Evolutionary conservation across 441 rosid genomes (phyloP).

Genomic region (Pelargonium australe): DNA sequence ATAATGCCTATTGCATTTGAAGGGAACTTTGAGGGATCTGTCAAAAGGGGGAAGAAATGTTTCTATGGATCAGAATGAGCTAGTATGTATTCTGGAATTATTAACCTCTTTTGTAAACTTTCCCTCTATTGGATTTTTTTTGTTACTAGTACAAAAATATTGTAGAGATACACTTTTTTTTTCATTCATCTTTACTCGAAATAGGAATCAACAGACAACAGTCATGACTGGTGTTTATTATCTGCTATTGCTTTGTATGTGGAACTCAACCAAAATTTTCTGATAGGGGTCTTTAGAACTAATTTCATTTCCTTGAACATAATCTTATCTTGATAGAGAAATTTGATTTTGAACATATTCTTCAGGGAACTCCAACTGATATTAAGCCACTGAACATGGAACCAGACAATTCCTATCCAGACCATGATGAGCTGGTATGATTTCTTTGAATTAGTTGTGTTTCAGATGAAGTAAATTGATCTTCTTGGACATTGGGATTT

Average conservation of each 20-base stretch:
- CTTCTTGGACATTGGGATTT: not conserved
- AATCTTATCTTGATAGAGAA: not conserved
- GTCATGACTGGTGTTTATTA: not conserved
- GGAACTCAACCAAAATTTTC: not conserved
- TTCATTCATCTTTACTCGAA: not conserved
- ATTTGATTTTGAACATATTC: conserved; percentile 8
- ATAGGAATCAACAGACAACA: not conserved
- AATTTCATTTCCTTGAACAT: not conserved
- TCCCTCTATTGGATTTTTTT: not conserved
- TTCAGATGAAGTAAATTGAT: not conserved
- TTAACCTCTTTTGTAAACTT: not conserved
- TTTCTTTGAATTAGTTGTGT: conserved; percentile 13
- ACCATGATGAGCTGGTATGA: conserved; percentile 37
- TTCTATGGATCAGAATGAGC: conserved; percentile 31
- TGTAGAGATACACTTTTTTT: not conserved
- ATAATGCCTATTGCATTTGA: conserved; percentile 17
- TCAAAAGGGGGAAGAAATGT: conserved; percentile 35
- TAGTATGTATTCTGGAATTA: conserved; percentile 25
- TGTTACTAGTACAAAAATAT: not conserved
- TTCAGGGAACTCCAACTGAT: conserved; percentile 33
- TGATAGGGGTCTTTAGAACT: not conserved
- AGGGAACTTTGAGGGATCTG: conserved; percentile 57
- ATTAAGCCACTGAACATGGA: conserved; percentile 33
- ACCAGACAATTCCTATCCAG: conserved; percentile 30
- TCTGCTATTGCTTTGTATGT: not conserved